Conservation (phyloP, 2,329 filamentous ascomycete species). For the Trichophyton equinum region DNA sequence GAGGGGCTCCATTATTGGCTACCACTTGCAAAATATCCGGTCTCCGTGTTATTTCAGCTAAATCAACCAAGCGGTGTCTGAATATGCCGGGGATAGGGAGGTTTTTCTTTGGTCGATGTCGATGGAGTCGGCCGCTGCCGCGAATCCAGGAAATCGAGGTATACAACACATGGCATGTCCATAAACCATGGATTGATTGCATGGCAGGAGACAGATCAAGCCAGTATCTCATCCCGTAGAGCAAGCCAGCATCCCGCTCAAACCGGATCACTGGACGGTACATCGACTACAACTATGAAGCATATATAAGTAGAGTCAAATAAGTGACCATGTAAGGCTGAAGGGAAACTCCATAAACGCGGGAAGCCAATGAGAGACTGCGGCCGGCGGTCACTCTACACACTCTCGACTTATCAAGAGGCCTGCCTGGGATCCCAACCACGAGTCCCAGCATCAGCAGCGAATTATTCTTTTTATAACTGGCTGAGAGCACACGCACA, state of each 20-base stretch:
- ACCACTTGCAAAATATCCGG: neutral
- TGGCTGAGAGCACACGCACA: neutral
- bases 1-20: neutral
- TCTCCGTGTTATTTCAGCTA: too few relatives aligned
- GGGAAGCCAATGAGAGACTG: neutral
- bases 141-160: too few relatives aligned
- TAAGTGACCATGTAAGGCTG: neutral
- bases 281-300: too few relatives aligned
- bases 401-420: too few relatives aligned
- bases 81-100: too few relatives aligned
- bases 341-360: neutral
- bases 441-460: neutral
- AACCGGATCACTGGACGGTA: too few relatives aligned
- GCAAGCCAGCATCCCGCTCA: too few relatives aligned
- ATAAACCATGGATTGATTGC: neutral
- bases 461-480: neutral
- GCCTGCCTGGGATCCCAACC: neutral
- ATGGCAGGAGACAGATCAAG: neutral
- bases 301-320: neutral
- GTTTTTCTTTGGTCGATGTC: too few relatives aligned
- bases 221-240: neutral
- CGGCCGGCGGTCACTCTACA: neutral
- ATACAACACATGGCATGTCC: too few relatives aligned
- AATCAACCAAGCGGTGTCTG: too few relatives aligned
- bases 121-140: too few relatives aligned